phyloP scores from a whole-genome alignment of 805 yeast genomes.

The Candida ovalis region DNA sequence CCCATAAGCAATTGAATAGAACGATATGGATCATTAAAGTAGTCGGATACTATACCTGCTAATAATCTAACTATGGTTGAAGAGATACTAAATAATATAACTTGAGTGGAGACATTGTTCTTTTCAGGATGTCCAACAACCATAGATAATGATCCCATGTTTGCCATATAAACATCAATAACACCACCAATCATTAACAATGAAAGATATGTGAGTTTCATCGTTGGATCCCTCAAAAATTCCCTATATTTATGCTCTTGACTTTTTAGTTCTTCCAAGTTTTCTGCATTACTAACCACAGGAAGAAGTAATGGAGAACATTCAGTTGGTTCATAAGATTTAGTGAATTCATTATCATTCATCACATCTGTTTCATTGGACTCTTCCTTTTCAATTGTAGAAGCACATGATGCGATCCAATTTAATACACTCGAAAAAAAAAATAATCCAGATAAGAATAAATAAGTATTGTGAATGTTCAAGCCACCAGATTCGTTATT shows the following conservation, averaged over 20 bases:
- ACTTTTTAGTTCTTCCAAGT: not conserved
- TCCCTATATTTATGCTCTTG: not conserved
- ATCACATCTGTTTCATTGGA: conserved; percentile 30
- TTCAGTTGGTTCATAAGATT: not conserved
- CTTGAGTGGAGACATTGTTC: conserved; percentile 40
- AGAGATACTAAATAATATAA: conserved; percentile 54
- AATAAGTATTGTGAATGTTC: conserved; percentile 48
- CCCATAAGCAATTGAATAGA: conserved; percentile 6
- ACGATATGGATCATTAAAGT: conserved; percentile 29
- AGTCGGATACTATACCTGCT: conserved; percentile 66
- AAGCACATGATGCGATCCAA: conserved; percentile 59
- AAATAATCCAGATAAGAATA: conserved; percentile 48
- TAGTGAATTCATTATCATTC: conserved; percentile 10
- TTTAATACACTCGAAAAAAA: conserved; percentile 51
- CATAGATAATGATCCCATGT: conserved; percentile 64
- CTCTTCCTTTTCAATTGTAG: conserved; percentile 46
- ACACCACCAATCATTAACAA: conserved; percentile 76
- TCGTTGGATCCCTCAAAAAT: conserved; percentile 47
- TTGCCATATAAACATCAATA: conserved; percentile 77
- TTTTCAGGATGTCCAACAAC: conserved; percentile 26
- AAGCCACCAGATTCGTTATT: conserved; percentile 26
- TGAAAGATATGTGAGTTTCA: conserved; percentile 61
- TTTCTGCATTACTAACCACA: not conserved
- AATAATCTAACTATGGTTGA: conserved; percentile 67
- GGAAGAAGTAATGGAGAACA: not conserved